Base-by-base conservation (phyloP, 768 basidiomycete genomes). In the Jaapia argillacea region DNA sequence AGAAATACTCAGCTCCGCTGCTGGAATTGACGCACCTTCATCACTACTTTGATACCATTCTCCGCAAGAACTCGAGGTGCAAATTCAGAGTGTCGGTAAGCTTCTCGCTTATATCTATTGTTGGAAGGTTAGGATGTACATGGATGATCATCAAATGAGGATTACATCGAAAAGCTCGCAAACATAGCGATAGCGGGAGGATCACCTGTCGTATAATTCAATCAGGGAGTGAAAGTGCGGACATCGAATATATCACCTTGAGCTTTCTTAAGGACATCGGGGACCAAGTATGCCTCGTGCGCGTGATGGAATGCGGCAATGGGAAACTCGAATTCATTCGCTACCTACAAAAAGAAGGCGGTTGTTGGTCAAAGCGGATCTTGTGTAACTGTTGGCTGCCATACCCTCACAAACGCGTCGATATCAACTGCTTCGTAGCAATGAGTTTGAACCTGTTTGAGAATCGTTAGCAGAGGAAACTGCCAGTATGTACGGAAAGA, bases 281-380 rank as follows among this genome's bases (percentile, higher is more conserved):
- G 81, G 16, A 88, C 84, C 28, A 90, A 77, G 50, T 83, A 89
- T 0, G 85, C 75, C 51, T 89, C 84, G 33, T 79, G 77, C 1
- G 86, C 85, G 50, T 88, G 85, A 51, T 87, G 85, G 60, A 86
- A 76, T 0, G 81, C 79, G 0, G 84, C 75, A 26, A 87, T 64
- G 0, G 79, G 74, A 61, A 85, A 85, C 47, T 85, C 65, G 66
- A 88, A 90, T 49, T 90, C 86, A 58, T 89, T 85, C 7, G 84
- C 75, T 3, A 89, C 66, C 70, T 85, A 44, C 10, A 38, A 21
- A 6, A 38, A 10, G 37, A 12, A 21, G 2, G 4, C 45, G 3
- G 44, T 14, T 13, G 24, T 23, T 7, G 18, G 24, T 7, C 42
- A n/a, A 1, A 16, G 12, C 18, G 38, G 5, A 33, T 10, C 28